Conservation (phyloP, 176 grass and related monocot genomes). For the Bothriochloa decipiens region DNA sequence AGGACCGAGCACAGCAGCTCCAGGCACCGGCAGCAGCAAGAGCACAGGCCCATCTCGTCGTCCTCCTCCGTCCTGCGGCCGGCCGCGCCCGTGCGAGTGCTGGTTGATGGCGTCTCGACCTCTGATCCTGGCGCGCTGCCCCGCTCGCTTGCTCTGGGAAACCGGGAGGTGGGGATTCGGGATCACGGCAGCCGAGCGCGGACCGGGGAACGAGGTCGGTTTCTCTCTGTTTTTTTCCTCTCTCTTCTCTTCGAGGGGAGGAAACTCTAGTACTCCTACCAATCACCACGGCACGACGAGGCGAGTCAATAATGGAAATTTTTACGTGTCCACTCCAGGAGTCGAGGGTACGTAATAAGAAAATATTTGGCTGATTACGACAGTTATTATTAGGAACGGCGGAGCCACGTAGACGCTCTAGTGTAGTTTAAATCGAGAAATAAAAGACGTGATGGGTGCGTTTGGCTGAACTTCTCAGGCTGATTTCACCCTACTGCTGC, state of each 20-base stretch:
- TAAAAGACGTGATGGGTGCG: too few relatives aligned
- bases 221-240: background rate
- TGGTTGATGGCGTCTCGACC: background rate
- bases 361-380: too few relatives aligned
- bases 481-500: too few relatives aligned
- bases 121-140: background rate
- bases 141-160: background rate
- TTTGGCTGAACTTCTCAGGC: too few relatives aligned
- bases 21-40: constrained; percentile 77
- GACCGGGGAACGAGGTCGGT: background rate
- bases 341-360: too few relatives aligned
- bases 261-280: background rate
- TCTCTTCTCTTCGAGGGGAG: background rate
- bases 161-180: background rate
- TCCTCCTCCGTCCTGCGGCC: background rate
- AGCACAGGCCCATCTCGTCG: constrained; percentile 45
- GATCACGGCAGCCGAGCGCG: constrained; percentile 25
- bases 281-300: background rate
- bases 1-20: constrained; percentile 79
- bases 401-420: too few relatives aligned
- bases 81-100: background rate
- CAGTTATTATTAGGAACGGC: too few relatives aligned
- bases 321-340: too few relatives aligned
- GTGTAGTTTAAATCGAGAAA: too few relatives aligned
- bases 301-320: background rate